Evolutionary conservation across 75 land plant species (phyloP), one percentile per base, ranked within the genome.

Genomic region (Selaginella moellendorffii): DNA sequence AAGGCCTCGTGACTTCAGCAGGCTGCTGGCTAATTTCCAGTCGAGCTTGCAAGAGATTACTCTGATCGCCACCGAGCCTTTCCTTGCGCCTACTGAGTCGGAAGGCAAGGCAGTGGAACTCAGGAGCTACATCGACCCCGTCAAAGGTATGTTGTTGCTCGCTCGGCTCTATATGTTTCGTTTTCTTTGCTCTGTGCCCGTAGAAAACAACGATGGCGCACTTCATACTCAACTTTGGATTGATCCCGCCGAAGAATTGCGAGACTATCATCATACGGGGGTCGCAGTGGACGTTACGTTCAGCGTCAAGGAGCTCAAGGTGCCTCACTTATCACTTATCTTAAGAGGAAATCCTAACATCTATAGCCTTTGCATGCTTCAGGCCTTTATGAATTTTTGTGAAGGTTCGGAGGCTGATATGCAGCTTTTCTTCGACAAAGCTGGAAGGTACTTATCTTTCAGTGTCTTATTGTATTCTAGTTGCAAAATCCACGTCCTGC

Each of bases 151-250:
- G 17, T n/a, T 46, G 22, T 54, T 9, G 46, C 46, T 5, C 46
- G 5, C 5, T 36, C 5, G 5, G 46, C 46, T 36, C 46, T 36
- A 5, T 36, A 36, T 36, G 46, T 14, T 36, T 36, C 5, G 46
- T 36, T 36, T 36, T 14, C 5, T 2, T 5, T 56, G 19, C 59
- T 56, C 8, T 8, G n/a, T 64, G 24, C 24, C 25, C 63, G 71
- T 71, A 83, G 77, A 81, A 61, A 82, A 76, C 23, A 83, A 75
- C 65, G 96, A 93, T 72, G 76, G 79, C 25, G 69, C 85, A 9
- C 64, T 93, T 30, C 87, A 93, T 65, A 93, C 98, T 25, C 96
- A 93, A 64, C 79, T 93, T 25, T 93, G 98, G 96, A 93, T 93
- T 66, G 98, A 93, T 74, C 98, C 98, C 30, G 54, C 78, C 22